Evolutionary conservation across 495 filamentous ascomycete species (phyloP).

Genomic region (Annulohypoxylon maeteangense): DNA sequence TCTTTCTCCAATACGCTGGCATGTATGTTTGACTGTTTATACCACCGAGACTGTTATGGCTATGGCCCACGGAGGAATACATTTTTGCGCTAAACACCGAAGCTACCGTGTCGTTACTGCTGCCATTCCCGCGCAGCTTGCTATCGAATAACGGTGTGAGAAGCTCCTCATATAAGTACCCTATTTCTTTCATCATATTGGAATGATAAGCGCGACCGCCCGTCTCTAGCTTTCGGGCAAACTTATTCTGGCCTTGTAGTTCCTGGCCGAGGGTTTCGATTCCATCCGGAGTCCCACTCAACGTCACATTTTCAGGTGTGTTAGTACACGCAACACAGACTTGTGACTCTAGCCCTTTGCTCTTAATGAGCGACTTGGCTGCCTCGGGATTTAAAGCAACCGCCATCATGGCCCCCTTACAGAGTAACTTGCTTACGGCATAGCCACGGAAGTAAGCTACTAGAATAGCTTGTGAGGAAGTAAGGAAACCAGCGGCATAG

Average conservation of each 20-base stretch:
- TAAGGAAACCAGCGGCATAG: slow-evolving; percentile 56
- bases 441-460: slow-evolving; percentile 58
- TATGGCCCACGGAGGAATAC: slow-evolving; percentile 16
- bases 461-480: slow-evolving; percentile 59
- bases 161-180: slow-evolving; percentile 45
- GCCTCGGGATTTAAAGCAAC: background rate
- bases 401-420: slow-evolving; percentile 53
- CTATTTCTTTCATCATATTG: slow-evolving; percentile 52
- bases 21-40: too few relatives aligned
- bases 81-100: too few relatives aligned
- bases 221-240: slow-evolving; percentile 46
- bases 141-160: too few relatives aligned
- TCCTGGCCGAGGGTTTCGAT: slow-evolving; percentile 50
- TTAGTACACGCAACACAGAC: slow-evolving; percentile 63
- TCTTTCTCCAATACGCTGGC: slow-evolving; percentile 58
- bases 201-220: slow-evolving; percentile 59
- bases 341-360: slow-evolving; percentile 3
- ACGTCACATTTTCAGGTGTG: slow-evolving; percentile 57
- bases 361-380: slow-evolving; percentile 21
- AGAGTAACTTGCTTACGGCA: slow-evolving; percentile 45
- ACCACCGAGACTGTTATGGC: slow-evolving; percentile 19
- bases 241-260: slow-evolving; percentile 47
- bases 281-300: slow-evolving; percentile 55
- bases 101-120: too few relatives aligned
- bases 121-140: too few relatives aligned